phyloP scores from a whole-genome alignment of 306 rosid genomes.

The Pyrus communis region DNA sequence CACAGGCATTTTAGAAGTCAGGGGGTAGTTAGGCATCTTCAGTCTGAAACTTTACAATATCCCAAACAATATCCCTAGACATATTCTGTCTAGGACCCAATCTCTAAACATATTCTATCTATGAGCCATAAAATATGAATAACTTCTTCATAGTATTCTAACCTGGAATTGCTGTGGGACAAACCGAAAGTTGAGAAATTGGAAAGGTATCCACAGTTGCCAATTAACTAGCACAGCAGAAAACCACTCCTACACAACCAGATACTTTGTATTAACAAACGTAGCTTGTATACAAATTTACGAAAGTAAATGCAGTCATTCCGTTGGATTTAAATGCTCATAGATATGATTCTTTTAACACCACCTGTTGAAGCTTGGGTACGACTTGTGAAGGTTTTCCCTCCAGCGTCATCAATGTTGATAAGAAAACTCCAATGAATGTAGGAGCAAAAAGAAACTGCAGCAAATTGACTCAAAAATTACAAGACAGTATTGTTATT shows the following conservation, averaged over 20 bases:
- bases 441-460: conserved; percentile 83
- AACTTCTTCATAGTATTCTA: conserved; percentile 13
- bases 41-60: background rate
- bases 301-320: conserved; percentile 2
- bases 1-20: background rate
- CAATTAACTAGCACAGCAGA: conserved; percentile 82
- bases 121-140: background rate
- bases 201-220: conserved; percentile 98
- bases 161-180: conserved; percentile 98
- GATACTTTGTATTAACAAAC: conserved; percentile 15
- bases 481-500: background rate
- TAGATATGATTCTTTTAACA: conserved; percentile 12
- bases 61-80: background rate
- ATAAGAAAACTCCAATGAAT: conserved; percentile 70
- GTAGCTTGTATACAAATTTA: conserved; percentile 2
- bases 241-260: conserved; percentile 76
- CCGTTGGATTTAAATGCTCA: conserved; percentile 4
- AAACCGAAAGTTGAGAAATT: conserved; percentile 88
- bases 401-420: conserved; percentile 72
- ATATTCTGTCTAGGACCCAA: background rate
- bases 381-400: conserved; percentile 63
- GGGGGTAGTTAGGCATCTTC: background rate
- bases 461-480: conserved; percentile 22
- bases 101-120: background rate
- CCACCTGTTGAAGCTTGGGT: conserved; percentile 91